Percentiles rank a stretch among this genome's conserved stretches.
These are phyloP conservation scores for Phaseolus lunatus DNA, from an alignment of 306 rosid genomes.

Conservation along the genomic window DNA sequence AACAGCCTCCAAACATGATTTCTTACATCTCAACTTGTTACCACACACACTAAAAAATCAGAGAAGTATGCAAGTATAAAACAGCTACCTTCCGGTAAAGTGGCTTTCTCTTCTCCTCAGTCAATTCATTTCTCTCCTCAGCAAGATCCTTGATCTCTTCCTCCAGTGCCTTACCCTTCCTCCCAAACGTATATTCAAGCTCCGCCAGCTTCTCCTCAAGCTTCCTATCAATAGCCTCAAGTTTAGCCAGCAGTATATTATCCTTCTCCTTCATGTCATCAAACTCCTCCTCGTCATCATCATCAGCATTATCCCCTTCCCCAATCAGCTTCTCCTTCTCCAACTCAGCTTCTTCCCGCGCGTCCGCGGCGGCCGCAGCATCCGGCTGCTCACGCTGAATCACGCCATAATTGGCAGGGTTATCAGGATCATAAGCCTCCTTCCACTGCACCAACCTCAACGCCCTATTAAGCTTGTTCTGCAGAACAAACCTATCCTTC, in stretches of 20 bases:
- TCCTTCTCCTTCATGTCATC: conserved; percentile 96
- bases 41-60: neutral
- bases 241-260: conserved; percentile 72
- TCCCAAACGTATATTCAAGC: conserved; percentile 89
- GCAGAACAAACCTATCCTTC: conserved; percentile 80
- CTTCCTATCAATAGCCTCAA: conserved; percentile 79
- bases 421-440: conserved; percentile 88
- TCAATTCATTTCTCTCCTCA: conserved; percentile 90
- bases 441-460: conserved; percentile 84
- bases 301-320: conserved; percentile 56
- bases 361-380: conserved; percentile 50
- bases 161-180: conserved; percentile 89
- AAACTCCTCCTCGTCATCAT: conserved; percentile 73
- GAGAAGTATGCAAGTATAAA: conserved; percentile 23
- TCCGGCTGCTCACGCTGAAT: conserved; percentile 60
- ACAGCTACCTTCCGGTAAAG: conserved; percentile 75
- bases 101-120: conserved; percentile 86
- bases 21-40: neutral
- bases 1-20: neutral
- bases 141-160: conserved; percentile 94
- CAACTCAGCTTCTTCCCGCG: conserved; percentile 57
- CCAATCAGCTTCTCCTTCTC: conserved; percentile 57
- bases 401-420: conserved; percentile 82
- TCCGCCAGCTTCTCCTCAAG: conserved; percentile 90
- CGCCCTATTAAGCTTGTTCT: conserved; percentile 85